phyloP scores from a whole-genome alignment of 2,329 filamentous ascomycete genomes.

The Hypoxylon sp. region DNA sequence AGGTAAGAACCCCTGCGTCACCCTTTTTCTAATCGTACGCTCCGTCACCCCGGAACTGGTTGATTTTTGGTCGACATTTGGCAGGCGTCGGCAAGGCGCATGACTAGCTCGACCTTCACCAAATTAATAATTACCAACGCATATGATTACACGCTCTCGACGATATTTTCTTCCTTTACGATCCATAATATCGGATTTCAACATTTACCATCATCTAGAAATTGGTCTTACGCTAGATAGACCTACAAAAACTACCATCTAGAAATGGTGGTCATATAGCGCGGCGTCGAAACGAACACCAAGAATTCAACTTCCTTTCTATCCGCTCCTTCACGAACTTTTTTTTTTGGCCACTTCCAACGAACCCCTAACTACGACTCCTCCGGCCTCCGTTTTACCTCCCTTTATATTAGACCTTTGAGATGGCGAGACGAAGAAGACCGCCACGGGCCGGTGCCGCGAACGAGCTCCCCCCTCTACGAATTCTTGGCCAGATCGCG shows the following conservation, averaged over 20 bases:
- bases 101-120: conserved; percentile 33
- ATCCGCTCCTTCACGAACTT: conserved; percentile 40
- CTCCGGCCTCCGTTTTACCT: not conserved
- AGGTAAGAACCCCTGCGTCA: conserved; percentile 35
- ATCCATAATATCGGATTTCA: not conserved
- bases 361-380: not conserved
- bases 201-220: not conserved
- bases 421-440: conserved; percentile 68
- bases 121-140: conserved; percentile 33
- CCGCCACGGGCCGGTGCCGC: conserved; percentile 73
- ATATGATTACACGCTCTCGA: conserved; percentile 22
- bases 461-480: conserved; percentile 72
- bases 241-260: conserved; percentile 6
- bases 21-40: conserved; percentile 32
- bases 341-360: conserved; percentile 16
- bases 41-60: conserved; percentile 3
- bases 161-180: conserved; percentile 6
- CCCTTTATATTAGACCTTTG: conserved; percentile 7
- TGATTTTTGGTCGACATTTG: conserved; percentile 18
- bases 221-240: not conserved
- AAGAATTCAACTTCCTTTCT: conserved; percentile 32
- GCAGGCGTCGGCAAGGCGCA: conserved; percentile 22
- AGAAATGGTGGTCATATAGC: conserved; percentile 49
- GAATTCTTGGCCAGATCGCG: conserved; percentile 72
- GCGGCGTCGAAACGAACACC: conserved; percentile 23